These are phyloP conservation scores for Knufia petricola DNA, from an alignment of 2,329 filamentous ascomycete genomes.

Conservation along the genomic window DNA sequence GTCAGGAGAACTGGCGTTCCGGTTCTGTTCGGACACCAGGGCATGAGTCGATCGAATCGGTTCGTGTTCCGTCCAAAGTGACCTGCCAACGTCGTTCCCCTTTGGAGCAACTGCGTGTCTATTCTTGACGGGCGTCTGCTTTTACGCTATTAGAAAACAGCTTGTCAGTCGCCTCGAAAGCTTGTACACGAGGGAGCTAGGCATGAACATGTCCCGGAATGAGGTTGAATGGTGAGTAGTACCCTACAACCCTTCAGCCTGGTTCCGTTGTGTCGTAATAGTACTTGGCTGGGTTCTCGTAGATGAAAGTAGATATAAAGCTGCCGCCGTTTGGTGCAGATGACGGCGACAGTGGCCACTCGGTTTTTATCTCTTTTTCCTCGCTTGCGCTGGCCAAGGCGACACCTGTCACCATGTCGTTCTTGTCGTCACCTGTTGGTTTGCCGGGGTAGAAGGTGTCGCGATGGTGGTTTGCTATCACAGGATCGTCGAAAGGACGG, in stretches of 20 bases:
- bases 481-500: not conserved
- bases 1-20: too few relatives aligned
- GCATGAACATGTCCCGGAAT: too few relatives aligned
- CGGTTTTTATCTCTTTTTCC: not conserved
- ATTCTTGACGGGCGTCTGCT: too few relatives aligned
- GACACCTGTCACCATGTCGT: not conserved
- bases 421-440: not conserved
- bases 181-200: too few relatives aligned
- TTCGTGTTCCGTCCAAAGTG: too few relatives aligned
- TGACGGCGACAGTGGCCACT: not conserved
- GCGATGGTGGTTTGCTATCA: not conserved
- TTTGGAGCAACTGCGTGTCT: too few relatives aligned
- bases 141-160: too few relatives aligned
- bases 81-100: too few relatives aligned
- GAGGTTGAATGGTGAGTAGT: too few relatives aligned
- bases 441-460: not conserved
- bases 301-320: not conserved
- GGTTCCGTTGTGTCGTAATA: not conserved
- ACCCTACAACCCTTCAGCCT: not conserved
- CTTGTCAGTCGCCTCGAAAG: too few relatives aligned
- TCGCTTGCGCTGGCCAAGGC: not conserved
- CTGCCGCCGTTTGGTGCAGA: not conserved
- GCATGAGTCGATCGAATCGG: too few relatives aligned
- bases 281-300: constrained; percentile 1
- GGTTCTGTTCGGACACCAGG: too few relatives aligned